Evolutionary conservation across 768 basidiomycete species (phyloP).

Genomic region (Solioccasus polychromus): DNA sequence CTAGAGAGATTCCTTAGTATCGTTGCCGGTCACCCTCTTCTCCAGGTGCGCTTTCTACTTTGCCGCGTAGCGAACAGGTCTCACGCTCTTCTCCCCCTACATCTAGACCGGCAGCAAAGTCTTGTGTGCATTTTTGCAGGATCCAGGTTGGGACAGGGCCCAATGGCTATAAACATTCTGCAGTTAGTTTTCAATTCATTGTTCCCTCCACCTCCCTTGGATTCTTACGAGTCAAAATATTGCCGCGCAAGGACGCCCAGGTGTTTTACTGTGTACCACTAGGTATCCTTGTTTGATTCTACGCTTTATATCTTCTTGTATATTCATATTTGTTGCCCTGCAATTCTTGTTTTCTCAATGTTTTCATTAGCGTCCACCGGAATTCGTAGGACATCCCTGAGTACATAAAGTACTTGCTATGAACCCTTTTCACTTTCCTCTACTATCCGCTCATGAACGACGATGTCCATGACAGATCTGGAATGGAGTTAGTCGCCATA

Average conservation of each 20-base stretch:
- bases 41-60: slow-evolving; percentile 63
- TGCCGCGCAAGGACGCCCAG: slow-evolving; percentile 7
- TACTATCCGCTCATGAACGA: slow-evolving; percentile 53
- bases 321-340: slow-evolving; percentile 13
- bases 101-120: slow-evolving; percentile 91
- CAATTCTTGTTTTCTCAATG: no score
- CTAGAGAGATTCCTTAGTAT: slow-evolving; percentile 93
- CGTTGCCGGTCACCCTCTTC: slow-evolving; percentile 93
- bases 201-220: not conserved
- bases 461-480: slow-evolving; percentile 75
- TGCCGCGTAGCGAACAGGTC: not conserved
- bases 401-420: slow-evolving; percentile 15
- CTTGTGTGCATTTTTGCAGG: slow-evolving; percentile 92
- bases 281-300: slow-evolving; percentile 13
- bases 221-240: not conserved
- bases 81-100: not conserved
- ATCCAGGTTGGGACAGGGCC: slow-evolving; percentile 84
- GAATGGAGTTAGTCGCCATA: slow-evolving; percentile 3
- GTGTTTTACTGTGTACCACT: slow-evolving; percentile 18
- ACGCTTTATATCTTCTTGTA: slow-evolving; percentile 21
- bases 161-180: slow-evolving; percentile 64
- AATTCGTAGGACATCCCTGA: slow-evolving; percentile 7
- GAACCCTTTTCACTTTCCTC: slow-evolving; percentile 4
- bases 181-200: not conserved
- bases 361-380: not conserved